phyloP scores from a whole-genome alignment of 139 green algal species.

The Gonium pectorale region DNA sequence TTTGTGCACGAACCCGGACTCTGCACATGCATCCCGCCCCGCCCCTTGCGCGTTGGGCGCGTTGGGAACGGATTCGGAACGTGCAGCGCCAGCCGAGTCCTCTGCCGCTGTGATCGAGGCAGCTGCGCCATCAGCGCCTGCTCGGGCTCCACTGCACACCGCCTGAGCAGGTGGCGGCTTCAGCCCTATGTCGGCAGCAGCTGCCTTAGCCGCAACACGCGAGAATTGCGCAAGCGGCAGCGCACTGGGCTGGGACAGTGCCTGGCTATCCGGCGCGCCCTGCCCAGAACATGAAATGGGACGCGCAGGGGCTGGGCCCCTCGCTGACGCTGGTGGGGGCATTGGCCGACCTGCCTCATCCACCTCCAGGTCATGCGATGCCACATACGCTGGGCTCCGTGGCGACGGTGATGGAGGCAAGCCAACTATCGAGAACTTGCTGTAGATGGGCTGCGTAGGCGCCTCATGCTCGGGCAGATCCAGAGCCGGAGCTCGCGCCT shows the following conservation, averaged over 20 bases:
- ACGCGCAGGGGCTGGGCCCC: not conserved
- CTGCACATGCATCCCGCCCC: too few relatives aligned
- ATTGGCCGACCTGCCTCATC: not conserved
- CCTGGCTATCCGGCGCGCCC: too few relatives aligned
- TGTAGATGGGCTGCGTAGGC: not conserved
- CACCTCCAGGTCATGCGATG: not conserved
- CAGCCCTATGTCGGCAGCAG: slow-evolving; percentile 23
- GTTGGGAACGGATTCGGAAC: too few relatives aligned
- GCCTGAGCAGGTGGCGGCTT: not conserved
- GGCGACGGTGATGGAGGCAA: not conserved
- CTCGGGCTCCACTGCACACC: too few relatives aligned
- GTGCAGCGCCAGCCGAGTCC: too few relatives aligned
- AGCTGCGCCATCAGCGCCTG: too few relatives aligned
- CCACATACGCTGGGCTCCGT: not conserved
- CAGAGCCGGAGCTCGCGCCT: not conserved
- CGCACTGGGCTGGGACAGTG: too few relatives aligned
- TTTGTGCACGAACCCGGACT: too few relatives aligned
- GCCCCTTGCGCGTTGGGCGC: too few relatives aligned
- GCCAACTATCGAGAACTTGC: not conserved
- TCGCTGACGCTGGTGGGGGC: not conserved
- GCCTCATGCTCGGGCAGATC: not conserved
- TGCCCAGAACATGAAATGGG: too few relatives aligned
- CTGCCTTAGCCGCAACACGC: slow-evolving; percentile 6
- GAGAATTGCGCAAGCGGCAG: slow-evolving; percentile 20
- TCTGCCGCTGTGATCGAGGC: too few relatives aligned